A percentile compares a stretch with the other conserved stretches of the same genome.
Evolutionary conservation across 768 basidiomycete genomes (phyloP).

Genomic region (Psilocybe tampanensis): DNA sequence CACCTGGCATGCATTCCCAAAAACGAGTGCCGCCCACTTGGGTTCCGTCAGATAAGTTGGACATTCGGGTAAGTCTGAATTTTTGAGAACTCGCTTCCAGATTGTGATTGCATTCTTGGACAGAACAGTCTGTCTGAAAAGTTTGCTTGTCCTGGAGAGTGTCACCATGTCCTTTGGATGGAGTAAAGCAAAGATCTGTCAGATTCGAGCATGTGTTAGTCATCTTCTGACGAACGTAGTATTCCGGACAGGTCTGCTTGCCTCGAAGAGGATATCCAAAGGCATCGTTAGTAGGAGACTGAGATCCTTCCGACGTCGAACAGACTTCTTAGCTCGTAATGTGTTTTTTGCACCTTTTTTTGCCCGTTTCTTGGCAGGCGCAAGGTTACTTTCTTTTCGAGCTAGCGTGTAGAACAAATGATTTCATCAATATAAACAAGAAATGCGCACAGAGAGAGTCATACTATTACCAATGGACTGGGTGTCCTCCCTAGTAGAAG

Average conservation of each 20-base stretch:
- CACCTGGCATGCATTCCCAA: slow-evolving; percentile 21
- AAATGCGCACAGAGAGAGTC: too few relatives aligned
- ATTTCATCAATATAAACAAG: too few relatives aligned
- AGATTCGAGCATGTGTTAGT: background rate
- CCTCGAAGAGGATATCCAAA: slow-evolving; percentile 28
- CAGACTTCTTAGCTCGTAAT: background rate
- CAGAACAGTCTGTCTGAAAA: slow-evolving; percentile 21
- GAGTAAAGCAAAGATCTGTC: slow-evolving; percentile 22
- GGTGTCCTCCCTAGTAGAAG: too few relatives aligned
- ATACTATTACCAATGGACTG: background rate
- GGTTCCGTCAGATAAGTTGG: slow-evolving; percentile 27
- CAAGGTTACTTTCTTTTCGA: background rate
- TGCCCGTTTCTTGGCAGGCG: slow-evolving; percentile 2
- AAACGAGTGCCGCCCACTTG: slow-evolving; percentile 28
- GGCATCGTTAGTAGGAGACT: slow-evolving; percentile 25
- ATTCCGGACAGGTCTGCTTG: background rate
- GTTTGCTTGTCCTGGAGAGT: slow-evolving; percentile 26
- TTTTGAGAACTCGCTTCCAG: slow-evolving; percentile 25
- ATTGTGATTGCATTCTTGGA: slow-evolving; percentile 15
- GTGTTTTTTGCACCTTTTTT: background rate
- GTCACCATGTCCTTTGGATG: slow-evolving; percentile 24
- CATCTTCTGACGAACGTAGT: background rate
- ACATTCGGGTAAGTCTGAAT: slow-evolving; percentile 18
- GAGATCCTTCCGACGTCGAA: slow-evolving; percentile 7
- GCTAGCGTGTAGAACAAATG: background rate